These are phyloP conservation scores for Nissolia schottii DNA, from an alignment of 306 rosid species.

Conservation along the genomic window DNA sequence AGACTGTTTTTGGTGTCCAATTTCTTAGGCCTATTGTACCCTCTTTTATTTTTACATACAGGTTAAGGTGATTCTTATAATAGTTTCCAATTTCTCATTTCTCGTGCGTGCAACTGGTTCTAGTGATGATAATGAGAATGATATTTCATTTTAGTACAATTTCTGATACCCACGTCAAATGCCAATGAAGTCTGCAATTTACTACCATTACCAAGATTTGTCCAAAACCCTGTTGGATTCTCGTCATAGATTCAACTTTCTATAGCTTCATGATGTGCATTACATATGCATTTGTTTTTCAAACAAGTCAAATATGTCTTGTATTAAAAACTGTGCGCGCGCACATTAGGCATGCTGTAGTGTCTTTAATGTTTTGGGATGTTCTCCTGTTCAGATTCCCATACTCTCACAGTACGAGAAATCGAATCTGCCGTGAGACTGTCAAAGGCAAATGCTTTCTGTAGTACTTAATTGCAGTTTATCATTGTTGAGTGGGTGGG, in stretches of 20 bases:
- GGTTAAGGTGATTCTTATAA: too few species aligned
- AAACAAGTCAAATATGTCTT: neutral
- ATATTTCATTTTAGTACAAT: constrained; percentile 1
- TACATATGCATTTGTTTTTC: neutral
- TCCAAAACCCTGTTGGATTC: neutral
- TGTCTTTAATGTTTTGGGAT: neutral
- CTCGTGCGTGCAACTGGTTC: too few species aligned
- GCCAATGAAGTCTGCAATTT: neutral
- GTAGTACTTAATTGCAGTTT: too few species aligned
- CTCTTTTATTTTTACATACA: too few species aligned
- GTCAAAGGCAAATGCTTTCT: too few species aligned
- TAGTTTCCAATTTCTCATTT: too few species aligned
- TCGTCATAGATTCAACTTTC: neutral
- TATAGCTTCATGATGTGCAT: neutral
- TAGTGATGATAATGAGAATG: neutral
- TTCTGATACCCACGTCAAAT: neutral
- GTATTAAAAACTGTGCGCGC: neutral
- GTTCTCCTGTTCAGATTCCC: neutral
- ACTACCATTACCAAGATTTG: neutral
- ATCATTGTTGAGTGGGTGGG: too few species aligned
- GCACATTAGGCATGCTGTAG: neutral
- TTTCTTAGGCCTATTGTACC: too few species aligned
- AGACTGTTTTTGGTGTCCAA: too few species aligned
- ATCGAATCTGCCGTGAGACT: neutral
- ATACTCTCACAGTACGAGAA: neutral